Base-by-base conservation (phyloP, 192 early-diverging fungal species). In the Coemansia aciculifera region DNA sequence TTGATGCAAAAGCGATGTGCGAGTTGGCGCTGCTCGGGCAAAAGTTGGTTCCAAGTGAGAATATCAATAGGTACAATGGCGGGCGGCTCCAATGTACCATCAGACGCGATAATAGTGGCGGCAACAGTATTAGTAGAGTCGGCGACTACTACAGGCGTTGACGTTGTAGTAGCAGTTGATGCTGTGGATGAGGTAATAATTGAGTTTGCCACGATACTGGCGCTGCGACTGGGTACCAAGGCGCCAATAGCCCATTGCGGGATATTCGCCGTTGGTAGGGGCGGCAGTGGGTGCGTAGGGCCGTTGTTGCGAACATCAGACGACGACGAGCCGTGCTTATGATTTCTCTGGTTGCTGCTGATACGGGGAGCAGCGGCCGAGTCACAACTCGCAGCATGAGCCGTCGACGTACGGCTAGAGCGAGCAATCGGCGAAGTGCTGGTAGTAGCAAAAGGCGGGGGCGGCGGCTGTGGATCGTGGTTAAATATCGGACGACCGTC, bases 31-130 rank as follows among this genome's bases (percentile, higher is more conserved):
- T 81, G 79, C 59, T 75, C 72, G 6, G 79, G 79, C 7, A 76
- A 61, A 44, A 81, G 73, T 68, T 81, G 79, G 37, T 81, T 81
- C 79, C 79, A 81, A 19, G 74, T 73, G n/a, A 75, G 49, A 21
- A 76, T 75, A 56, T 81, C 79, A 15, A 81, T 81, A 4, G 79
- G 79, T 56, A 81, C 79, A 17, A 66, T 64, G 10, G 56, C 48
- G 0, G 79, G 79, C 9, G 79, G 79, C 65, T 81, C 79, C 6
- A 81, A 37, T 12, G 68, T 70, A 6, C 71, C 67, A 1, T 62
- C 63, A 11, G 51, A 54, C 10, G 24, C 8, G 5, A 54, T 54
- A 10, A 54, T 27, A 29, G 6, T 24, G 37, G 56, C 15, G 36
- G 46, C 31, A 1, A 23, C 4, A 8, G 51, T 29, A 54, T 54